Base-by-base conservation (phyloP, 1,284 basidiomycete species). In the Cryptococcus sp. region DNA sequence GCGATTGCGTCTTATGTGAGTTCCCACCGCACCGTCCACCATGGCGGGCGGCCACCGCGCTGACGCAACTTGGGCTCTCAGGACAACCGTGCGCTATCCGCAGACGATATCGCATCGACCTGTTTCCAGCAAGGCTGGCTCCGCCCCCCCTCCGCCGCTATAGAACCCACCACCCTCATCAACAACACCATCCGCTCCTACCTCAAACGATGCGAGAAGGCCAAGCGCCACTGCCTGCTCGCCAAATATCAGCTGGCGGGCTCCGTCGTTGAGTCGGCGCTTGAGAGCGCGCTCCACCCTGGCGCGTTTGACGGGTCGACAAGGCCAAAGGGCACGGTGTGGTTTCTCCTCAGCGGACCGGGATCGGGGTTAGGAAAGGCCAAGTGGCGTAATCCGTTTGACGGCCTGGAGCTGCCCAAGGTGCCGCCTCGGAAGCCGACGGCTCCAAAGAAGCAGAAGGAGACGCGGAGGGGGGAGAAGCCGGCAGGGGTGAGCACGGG, bases 291-390 rank as follows among this genome's bases (percentile, higher is more conserved):
- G 4, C 70, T 77, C 3, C 73, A 73, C 48, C 75, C 75, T 1
- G 53, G 62, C 21, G 73, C 75, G 11, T 71, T 71, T 51, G 61
- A 61, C 5, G 62, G 60, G 16, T 37, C 54, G 0, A 50, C 60
- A n/a, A 59, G 75, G 45, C 75, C 75, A 18, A 72, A 72, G 52
- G 75, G 75, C 1, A 65, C 71, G 4, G 71, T 76, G 11, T 77
- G 72, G 70, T 76, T 61, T 52, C 60, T 75, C 7, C 53, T 64
- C 13, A 62, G 62, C 13, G 59, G 67, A 5, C 56, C 59, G 3
- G 72, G 71, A 6, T 64, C 65, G 42, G 59, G 65, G 3, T 55
- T 57, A 4, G 72, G 71, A 7, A 66, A 67, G 44, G 54, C 48
- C 12, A 70, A 67, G 37, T 76, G 73, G 73, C 68, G 66, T 51